A percentile compares a stretch with the other conserved stretches of the same genome.
phyloP scores from a whole-genome alignment of 2,329 filamentous ascomycete species.

The Lachnellula cervina region DNA sequence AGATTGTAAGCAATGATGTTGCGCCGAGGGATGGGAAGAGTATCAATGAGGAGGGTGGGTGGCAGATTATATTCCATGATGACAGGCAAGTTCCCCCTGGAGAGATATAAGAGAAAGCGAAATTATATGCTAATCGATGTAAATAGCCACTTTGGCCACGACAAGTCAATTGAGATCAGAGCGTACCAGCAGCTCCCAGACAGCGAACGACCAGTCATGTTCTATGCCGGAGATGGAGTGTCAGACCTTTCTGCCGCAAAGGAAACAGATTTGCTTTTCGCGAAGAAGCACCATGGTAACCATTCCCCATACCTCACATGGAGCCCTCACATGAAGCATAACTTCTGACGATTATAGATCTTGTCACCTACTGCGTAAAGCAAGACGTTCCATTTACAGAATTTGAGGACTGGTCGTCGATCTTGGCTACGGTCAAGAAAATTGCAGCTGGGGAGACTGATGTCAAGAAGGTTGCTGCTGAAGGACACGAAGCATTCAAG shows the following conservation, averaged over 20 bases:
- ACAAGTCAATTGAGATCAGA: slow-evolving; percentile 88
- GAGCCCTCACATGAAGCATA: slow-evolving; percentile 9
- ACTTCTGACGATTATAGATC: slow-evolving; percentile 48
- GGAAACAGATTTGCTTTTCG: slow-evolving; percentile 90
- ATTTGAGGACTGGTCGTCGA: slow-evolving; percentile 79
- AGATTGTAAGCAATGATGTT: slow-evolving; percentile 88
- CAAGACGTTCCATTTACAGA: slow-evolving; percentile 83
- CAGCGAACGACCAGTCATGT: slow-evolving; percentile 69
- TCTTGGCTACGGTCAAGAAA: slow-evolving; percentile 69
- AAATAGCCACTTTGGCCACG: slow-evolving; percentile 70
- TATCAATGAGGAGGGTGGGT: slow-evolving; percentile 76
- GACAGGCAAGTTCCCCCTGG: slow-evolving; percentile 53
- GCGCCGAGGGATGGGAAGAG: slow-evolving; percentile 59
- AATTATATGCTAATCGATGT: neutral
- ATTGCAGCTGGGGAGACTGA: slow-evolving; percentile 69
- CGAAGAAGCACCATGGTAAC: slow-evolving; percentile 81
- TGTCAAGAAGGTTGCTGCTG: slow-evolving; percentile 61
- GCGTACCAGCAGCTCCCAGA: slow-evolving; percentile 73
- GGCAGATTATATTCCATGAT: slow-evolving; percentile 86
- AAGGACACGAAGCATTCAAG: slow-evolving; percentile 28
- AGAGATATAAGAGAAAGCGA: neutral
- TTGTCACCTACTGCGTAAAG: slow-evolving; percentile 80
- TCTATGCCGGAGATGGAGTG: slow-evolving; percentile 94
- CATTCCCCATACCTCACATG: slow-evolving; percentile 1
- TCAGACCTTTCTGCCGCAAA: slow-evolving; percentile 87